Base-by-base conservation (phyloP, 192 early-diverging fungal species). In the Phlyctochytrium planicorne region DNA sequence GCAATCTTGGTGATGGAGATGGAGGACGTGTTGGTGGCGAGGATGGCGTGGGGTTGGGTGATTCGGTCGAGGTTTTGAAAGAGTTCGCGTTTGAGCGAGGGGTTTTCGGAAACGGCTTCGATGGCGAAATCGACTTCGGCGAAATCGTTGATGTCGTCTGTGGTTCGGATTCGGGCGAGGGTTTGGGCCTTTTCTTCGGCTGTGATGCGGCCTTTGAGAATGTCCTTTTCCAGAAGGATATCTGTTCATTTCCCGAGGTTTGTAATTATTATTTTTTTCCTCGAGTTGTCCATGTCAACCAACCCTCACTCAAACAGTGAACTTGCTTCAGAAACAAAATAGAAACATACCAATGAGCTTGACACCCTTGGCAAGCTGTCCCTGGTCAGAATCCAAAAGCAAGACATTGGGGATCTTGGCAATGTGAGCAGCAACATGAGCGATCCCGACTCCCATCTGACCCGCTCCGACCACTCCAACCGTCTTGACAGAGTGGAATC, bases 1-100 rank as follows among this genome's bases (percentile, higher is more conserved):
- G 93, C 97, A 71, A 98, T 95, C 81, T 94, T 95, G 68, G 97
- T 98, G 66, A 98, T 96, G 62, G 88, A 89, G 68, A 98, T 97
- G 36, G 91, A 93, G 61, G 92, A 94, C n/a, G 97, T 98, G 84
- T 98, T 98, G 63, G 97, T 89, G 27, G 94, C 90, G 14, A 98
- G 83, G 63, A 98, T 95, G 4, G 92, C 89, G 52, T 88, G 74
- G 23, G 72, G 53, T 0, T 87, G 83, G 33, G 87, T 84, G 24
- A 84, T 72, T 66, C 82, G 75, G 68, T 91, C 90, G 25, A 98
- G 82, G 56, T 89, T 84, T 29, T 67, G 59, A 70, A 98, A 96
- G 34, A 98, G 77, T 47, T 84, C 85, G 53, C 83, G 83, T 82
- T 98, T 98, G 57, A 96, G 77, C 16, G 82, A 71, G 12, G 85